A percentile compares a stretch with the other conserved stretches of the same genome.
phyloP scores from a whole-genome alignment of 495 filamentous ascomycete species.

The Darksidea phi region DNA sequence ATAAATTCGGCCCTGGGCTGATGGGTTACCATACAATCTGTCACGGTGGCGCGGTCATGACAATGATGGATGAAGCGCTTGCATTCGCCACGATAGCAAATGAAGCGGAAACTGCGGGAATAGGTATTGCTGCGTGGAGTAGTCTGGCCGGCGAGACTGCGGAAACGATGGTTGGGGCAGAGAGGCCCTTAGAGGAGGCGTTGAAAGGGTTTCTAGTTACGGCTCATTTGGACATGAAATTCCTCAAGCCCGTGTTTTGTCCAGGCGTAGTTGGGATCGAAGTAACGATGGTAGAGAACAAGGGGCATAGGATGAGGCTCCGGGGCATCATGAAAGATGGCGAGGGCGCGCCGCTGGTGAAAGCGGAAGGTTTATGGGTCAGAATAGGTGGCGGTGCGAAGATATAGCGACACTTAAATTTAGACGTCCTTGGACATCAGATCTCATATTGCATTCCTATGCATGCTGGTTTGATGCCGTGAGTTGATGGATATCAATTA shows the following conservation, averaged over 20 bases:
- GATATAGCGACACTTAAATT: constrained; percentile 8
- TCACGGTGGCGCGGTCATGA: constrained; percentile 27
- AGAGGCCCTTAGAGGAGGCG: constrained; percentile 8
- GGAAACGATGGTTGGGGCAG: neutral
- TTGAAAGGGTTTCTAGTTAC: constrained; percentile 26
- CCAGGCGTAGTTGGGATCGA: constrained; percentile 24
- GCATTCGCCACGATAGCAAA: constrained; percentile 18
- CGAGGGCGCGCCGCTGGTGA: constrained; percentile 11
- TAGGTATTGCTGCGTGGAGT: neutral
- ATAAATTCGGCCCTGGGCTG: constrained; percentile 14
- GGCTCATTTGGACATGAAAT: constrained; percentile 26
- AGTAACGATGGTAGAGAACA: constrained; percentile 19
- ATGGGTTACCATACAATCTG: constrained; percentile 23
- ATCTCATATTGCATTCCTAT: neutral
- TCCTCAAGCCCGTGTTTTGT: constrained; percentile 23
- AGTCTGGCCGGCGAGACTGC: neutral
- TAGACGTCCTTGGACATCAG: neutral
- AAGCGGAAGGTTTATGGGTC: constrained; percentile 21
- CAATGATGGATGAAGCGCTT: constrained; percentile 31
- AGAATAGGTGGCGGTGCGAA: constrained; percentile 16
- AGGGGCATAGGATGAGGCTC: constrained; percentile 20
- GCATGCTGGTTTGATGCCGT: neutral
- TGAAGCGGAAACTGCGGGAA: constrained; percentile 1
- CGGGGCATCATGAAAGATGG: constrained; percentile 21
- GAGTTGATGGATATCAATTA: neutral